Evolutionary conservation across 768 basidiomycete genomes (phyloP).

Genomic region (Serendipita sp.): DNA sequence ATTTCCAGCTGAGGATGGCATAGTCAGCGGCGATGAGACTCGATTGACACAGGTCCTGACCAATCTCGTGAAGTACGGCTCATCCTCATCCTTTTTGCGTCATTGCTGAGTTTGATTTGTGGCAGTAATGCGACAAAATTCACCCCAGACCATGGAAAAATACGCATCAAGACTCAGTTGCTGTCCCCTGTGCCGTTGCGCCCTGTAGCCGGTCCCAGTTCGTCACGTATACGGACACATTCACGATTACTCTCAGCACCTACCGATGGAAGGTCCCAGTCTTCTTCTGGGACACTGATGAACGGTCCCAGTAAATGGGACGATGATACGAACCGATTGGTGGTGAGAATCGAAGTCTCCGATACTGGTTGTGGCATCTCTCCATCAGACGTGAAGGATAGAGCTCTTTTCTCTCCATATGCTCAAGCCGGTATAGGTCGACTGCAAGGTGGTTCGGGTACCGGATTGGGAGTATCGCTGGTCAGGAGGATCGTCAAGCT

Average conservation of each 20-base stretch:
- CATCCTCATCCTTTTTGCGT: neutral
- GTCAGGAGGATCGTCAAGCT: constrained; percentile 29
- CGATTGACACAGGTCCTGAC: constrained; percentile 18
- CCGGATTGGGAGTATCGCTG: constrained; percentile 28
- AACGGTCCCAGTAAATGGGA: neutral
- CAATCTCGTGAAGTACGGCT: constrained; percentile 13
- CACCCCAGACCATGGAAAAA: constrained; percentile 16
- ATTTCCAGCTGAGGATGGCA: constrained; percentile 13
- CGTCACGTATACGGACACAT: neutral
- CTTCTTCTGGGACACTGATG: neutral
- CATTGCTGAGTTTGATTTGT: neutral
- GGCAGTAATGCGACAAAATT: constrained; percentile 20
- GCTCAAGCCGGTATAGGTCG: constrained; percentile 29
- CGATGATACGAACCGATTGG: constrained; percentile 12
- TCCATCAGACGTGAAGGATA: constrained; percentile 23
- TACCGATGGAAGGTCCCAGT: neutral
- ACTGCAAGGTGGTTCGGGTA: constrained; percentile 29
- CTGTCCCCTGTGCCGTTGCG: constrained; percentile 13
- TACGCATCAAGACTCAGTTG: constrained; percentile 16
- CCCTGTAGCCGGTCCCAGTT: neutral
- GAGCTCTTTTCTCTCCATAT: constrained; percentile 19
- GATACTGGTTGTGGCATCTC: constrained; percentile 30
- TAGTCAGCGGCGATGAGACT: constrained; percentile 22
- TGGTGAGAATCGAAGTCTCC: constrained; percentile 28
- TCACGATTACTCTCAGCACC: neutral